These are phyloP conservation scores for Scedosporium aurantiacum DNA, from an alignment of 2,329 filamentous ascomycete species.

Conservation along the genomic window DNA sequence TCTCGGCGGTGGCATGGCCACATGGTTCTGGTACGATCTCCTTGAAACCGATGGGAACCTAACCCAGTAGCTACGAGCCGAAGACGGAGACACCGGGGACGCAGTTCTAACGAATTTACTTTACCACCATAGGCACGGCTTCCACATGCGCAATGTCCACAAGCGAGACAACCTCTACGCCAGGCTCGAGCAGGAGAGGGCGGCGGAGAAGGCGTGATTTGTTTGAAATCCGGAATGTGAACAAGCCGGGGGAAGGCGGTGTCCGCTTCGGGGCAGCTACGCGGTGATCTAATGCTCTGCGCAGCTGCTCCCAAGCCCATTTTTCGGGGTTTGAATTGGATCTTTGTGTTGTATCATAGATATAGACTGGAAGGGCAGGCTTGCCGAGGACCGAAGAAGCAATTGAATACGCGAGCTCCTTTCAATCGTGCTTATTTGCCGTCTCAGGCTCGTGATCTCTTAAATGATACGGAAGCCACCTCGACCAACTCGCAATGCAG, in stretches of 20 bases:
- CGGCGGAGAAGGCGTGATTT: slow-evolving; percentile 21
- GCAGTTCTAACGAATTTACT: slow-evolving; percentile 20
- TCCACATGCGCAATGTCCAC: slow-evolving; percentile 48
- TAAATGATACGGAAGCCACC: no score
- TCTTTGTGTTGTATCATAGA: slow-evolving; percentile 6
- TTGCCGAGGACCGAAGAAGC: slow-evolving; percentile 1
- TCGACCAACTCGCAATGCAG: no score
- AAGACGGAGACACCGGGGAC: not conserved
- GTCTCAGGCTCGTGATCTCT: not conserved
- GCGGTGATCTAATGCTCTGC: not conserved
- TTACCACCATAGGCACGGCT: slow-evolving; percentile 42
- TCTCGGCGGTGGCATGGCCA: not conserved
- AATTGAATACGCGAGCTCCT: not conserved
- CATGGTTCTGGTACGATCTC: not conserved
- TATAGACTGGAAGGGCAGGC: slow-evolving; percentile 1
- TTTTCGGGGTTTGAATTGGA: not conserved
- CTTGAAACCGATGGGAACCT: not conserved
- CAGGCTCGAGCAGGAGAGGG: slow-evolving; percentile 47
- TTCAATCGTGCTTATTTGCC: not conserved
- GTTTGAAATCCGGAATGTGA: not conserved
- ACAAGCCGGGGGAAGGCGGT: not conserved
- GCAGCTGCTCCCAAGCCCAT: not conserved
- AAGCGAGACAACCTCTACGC: slow-evolving; percentile 48
- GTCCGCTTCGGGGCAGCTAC: not conserved
- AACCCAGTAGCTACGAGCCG: not conserved